Base-by-base conservation (phyloP, 2,329 filamentous ascomycete species). In the Neonectria magnoliae region DNA sequence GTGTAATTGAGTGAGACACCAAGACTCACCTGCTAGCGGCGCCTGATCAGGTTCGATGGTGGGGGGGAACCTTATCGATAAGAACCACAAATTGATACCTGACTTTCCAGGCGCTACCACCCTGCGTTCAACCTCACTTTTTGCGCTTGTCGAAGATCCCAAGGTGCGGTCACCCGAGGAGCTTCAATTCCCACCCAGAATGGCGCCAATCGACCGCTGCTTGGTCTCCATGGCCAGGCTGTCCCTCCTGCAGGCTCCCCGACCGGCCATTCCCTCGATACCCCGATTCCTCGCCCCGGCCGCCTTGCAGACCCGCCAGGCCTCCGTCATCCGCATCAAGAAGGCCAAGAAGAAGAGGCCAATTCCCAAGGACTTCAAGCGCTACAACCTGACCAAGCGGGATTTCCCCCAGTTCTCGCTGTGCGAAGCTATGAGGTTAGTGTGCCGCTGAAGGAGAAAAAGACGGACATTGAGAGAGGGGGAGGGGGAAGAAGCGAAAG, bases 361-460 rank as follows among this genome's bases (percentile, higher is more conserved):
- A 72, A 80, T 84, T 57, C 86, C 88, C 75, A 93, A 93, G 80
- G 84, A 87, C 11, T 88, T 87, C 67, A 88, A 87, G 68, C 86
- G 88, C 33, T 94, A 89, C 77, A 86, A 89, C 68, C 78, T 95
- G 68, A 87, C 87, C 67, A 83, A 88, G 68, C 87, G 89, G 47
- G 85, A 93, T 38, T 81, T 81, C 42, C 80, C 80, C 1, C 90
- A 92, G 75, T 97, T 91, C 76, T 88, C 93, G 1, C 85, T 99
- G 33, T 91, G 93, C 71, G 96, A 99, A 83, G 97, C 96, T 16
- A 96, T 99, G 89, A 89, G 94, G 93, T 93, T 81, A 62, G 85
- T 64, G n/a, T 22, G n/a, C 9, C 50, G n/a, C 11, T 48, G 13
- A 38, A 16, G 29, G 31, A 27, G 18, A 9, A 36, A 33, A 18